Percentiles rank a stretch among this genome's conserved stretches.
These are phyloP conservation scores for Mortierella alpina DNA, from an alignment of 192 early-diverging fungal species.

Conservation along the genomic window DNA sequence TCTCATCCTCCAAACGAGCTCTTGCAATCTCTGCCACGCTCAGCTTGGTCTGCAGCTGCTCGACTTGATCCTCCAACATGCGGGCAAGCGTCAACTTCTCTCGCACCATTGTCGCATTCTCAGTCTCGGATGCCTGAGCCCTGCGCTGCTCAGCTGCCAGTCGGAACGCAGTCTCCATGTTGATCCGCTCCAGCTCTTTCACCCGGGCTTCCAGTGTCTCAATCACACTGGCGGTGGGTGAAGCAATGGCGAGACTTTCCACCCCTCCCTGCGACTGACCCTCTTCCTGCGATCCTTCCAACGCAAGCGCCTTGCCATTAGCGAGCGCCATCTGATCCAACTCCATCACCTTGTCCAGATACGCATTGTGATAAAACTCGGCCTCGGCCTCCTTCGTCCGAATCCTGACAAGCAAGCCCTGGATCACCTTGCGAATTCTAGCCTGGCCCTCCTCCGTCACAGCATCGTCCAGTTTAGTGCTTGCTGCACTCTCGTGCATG, in stretches of 20 bases:
- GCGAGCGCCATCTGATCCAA: conserved; percentile 44
- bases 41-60: conserved; percentile 46
- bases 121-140: conserved; percentile 35
- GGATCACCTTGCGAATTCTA: conserved; percentile 49
- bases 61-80: conserved; percentile 48
- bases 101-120: conserved; percentile 38
- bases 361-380: conserved; percentile 53
- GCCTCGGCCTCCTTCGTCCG: conserved; percentile 51
- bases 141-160: conserved; percentile 47
- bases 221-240: conserved; percentile 9
- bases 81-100: conserved; percentile 46
- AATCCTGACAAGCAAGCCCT: conserved; percentile 43
- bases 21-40: conserved; percentile 44
- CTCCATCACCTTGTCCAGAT: conserved; percentile 51
- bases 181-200: conserved; percentile 39
- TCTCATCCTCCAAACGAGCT: conserved; percentile 44
- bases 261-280: conserved; percentile 10
- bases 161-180: conserved; percentile 40
- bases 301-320: conserved; percentile 26
- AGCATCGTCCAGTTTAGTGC: conserved; percentile 22
- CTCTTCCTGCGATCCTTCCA: conserved; percentile 9
- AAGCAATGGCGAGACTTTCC: not conserved
- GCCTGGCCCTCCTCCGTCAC: conserved; percentile 47
- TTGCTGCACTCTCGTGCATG: conserved; percentile 33
- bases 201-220: conserved; percentile 34